Percentiles rank a stretch among this genome's conserved stretches.
Conservation (phyloP, 1,139 yeast species). For the Saccharomycopsis hybrid region DNA sequence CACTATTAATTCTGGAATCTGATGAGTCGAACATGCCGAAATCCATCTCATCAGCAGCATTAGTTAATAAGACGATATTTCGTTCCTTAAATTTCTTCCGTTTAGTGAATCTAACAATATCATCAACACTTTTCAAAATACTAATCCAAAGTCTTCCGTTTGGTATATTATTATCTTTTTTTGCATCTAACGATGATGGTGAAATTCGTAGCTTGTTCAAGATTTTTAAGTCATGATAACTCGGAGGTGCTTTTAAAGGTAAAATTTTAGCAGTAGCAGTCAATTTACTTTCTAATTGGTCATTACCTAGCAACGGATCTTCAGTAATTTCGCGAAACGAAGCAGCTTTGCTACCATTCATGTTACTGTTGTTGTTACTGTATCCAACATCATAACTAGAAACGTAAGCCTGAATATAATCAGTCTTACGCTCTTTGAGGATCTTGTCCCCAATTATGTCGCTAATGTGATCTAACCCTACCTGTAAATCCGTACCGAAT, state of each 20-base stretch:
- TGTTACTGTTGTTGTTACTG: background rate
- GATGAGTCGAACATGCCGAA: conserved; percentile 14
- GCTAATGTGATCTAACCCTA: conserved; percentile 37
- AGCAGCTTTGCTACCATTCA: too few relatives aligned
- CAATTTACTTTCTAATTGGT: background rate
- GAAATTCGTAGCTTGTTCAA: background rate
- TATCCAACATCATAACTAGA: conserved; percentile 23
- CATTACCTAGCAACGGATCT: background rate
- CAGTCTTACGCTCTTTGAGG: conserved; percentile 48
- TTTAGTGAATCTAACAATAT: conserved; percentile 22
- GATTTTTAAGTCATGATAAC: conserved; percentile 1
- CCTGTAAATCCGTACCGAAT: conserved; percentile 31
- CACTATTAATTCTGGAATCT: background rate
- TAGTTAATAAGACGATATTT: conserved; percentile 25
- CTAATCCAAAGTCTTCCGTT: conserved; percentile 3
- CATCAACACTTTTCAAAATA: conserved; percentile 22
- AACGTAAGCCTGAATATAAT: conserved; percentile 42
- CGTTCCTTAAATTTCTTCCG: conserved; percentile 24
- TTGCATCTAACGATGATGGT: too few relatives aligned
- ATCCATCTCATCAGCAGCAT: conserved; percentile 22
- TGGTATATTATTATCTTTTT: conserved; percentile 20
- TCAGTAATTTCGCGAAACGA: background rate
- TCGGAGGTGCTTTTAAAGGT: conserved; percentile 2
- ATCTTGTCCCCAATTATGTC: conserved; percentile 39
- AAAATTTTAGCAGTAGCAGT: background rate